Conservation (phyloP, 2,329 filamentous ascomycete genomes). For the Fusarium verrucosum region DNA sequence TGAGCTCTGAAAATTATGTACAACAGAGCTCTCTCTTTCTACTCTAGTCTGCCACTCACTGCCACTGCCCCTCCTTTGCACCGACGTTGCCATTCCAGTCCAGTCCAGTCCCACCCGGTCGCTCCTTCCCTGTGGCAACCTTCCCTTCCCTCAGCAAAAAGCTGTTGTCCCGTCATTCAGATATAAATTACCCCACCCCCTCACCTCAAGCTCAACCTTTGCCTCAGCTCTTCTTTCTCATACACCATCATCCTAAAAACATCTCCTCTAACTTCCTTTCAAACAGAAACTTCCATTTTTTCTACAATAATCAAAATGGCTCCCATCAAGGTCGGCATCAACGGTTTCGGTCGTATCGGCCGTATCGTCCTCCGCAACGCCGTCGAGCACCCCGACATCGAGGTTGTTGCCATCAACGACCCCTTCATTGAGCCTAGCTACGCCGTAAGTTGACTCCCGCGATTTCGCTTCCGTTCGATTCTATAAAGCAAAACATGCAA, state of each 20-base stretch:
- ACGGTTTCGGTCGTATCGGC: slow-evolving; percentile 99
- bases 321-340: slow-evolving; percentile 88
- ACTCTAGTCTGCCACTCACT: slow-evolving; percentile 15
- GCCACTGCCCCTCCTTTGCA: slow-evolving; percentile 31
- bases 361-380: slow-evolving; percentile 99
- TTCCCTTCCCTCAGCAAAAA: slow-evolving; percentile 22
- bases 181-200: slow-evolving; percentile 42
- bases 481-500: slow-evolving; percentile 1
- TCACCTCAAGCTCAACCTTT: slow-evolving; percentile 27
- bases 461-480: slow-evolving; percentile 3
- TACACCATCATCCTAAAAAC: slow-evolving; percentile 6
- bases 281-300: slow-evolving; percentile 16
- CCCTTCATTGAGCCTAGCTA: slow-evolving; percentile 99
- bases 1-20: slow-evolving; percentile 12
- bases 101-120: slow-evolving; percentile 3
- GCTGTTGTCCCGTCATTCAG: slow-evolving; percentile 26
- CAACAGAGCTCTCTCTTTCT: not conserved
- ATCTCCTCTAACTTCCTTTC: slow-evolving; percentile 23
- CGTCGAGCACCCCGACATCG: slow-evolving; percentile 86
- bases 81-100: slow-evolving; percentile 4
- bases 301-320: slow-evolving; percentile 50
- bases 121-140: slow-evolving; percentile 20
- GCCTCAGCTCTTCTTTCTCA: slow-evolving; percentile 2
- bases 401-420: slow-evolving; percentile 97
- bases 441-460: slow-evolving; percentile 75